Evolutionary conservation across 1,284 basidiomycete genomes (phyloP).

Genomic region (Blastosporella zonata): DNA sequence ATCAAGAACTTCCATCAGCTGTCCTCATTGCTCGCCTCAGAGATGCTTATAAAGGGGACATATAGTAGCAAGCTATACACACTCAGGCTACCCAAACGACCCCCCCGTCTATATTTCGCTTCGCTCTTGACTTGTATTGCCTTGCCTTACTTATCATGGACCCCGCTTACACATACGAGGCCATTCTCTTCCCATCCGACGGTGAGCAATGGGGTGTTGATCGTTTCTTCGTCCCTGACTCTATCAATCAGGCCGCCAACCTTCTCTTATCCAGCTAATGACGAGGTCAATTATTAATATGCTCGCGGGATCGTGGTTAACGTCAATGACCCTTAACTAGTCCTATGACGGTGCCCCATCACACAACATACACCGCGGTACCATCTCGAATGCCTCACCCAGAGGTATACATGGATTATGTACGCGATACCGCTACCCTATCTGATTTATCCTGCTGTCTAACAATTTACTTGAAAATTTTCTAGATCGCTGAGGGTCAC

Average conservation of each 20-base stretch:
- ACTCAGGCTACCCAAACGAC: conserved; percentile 15
- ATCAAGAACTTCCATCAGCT: conserved; percentile 19
- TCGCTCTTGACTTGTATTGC: conserved; percentile 14
- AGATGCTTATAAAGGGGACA: conserved; percentile 17
- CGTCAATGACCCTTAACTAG: conserved; percentile 30
- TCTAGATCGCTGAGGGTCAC: conserved; percentile 62
- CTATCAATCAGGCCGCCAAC: conserved; percentile 45
- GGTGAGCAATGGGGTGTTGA: conserved; percentile 29
- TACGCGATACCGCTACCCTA: conserved; percentile 24
- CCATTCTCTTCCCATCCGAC: conserved; percentile 62
- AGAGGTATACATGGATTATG: conserved; percentile 80
- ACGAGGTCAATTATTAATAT: conserved; percentile 38
- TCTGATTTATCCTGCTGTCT: conserved; percentile 9
- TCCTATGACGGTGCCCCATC: conserved; percentile 48
- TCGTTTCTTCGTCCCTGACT: conserved; percentile 19
- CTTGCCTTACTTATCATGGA: conserved; percentile 37
- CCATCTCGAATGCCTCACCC: conserved; percentile 70
- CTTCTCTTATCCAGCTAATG: conserved; percentile 67
- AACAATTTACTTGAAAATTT: not conserved
- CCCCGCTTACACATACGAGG: conserved; percentile 56
- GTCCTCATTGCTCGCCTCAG: conserved; percentile 29
- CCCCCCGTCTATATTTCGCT: conserved; percentile 3
- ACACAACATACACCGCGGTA: conserved; percentile 38
- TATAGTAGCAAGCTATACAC: not conserved
- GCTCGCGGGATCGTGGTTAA: not conserved